These are phyloP conservation scores for Pseudopithomyces chartarum DNA, from an alignment of 2,329 filamentous ascomycete genomes.

Conservation along the genomic window DNA sequence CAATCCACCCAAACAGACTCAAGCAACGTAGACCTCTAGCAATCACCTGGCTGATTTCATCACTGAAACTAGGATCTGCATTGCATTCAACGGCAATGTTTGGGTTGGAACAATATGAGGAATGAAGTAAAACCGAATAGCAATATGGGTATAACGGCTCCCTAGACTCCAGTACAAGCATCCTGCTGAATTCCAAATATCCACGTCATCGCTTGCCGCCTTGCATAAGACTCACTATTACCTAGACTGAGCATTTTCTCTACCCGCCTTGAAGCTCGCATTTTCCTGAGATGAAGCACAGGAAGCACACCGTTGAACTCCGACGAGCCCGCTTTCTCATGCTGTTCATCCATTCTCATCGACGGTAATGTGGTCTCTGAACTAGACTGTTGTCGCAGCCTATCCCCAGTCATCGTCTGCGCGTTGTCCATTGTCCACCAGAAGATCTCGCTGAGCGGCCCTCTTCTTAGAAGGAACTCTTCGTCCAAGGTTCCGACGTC, in stretches of 20 bases:
- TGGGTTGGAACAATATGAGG: too few species aligned
- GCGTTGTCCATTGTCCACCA: slow-evolving; percentile 24
- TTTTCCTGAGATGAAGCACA: background rate
- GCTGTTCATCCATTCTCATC: background rate
- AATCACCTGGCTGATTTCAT: too few species aligned
- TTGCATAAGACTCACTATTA: background rate
- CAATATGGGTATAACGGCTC: too few species aligned
- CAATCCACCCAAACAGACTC: too few species aligned
- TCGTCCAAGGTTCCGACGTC: slow-evolving; percentile 24
- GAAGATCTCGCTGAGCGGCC: slow-evolving; percentile 31
- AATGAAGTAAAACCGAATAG: too few species aligned
- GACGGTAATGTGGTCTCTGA: background rate
- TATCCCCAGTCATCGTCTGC: slow-evolving; percentile 3
- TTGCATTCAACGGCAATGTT: too few species aligned
- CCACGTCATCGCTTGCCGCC: background rate
- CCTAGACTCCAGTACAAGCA: background rate
- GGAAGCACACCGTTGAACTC: background rate
- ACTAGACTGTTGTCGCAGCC: background rate
- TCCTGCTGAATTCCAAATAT: background rate
- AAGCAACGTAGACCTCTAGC: too few species aligned
- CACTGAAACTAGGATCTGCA: too few species aligned
- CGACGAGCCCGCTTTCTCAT: background rate
- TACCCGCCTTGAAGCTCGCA: background rate
- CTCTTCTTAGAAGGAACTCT: slow-evolving; percentile 23
- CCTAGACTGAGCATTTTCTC: background rate